Conservation (phyloP, 2,329 filamentous ascomycete species). For the Geosmithia flava region DNA sequence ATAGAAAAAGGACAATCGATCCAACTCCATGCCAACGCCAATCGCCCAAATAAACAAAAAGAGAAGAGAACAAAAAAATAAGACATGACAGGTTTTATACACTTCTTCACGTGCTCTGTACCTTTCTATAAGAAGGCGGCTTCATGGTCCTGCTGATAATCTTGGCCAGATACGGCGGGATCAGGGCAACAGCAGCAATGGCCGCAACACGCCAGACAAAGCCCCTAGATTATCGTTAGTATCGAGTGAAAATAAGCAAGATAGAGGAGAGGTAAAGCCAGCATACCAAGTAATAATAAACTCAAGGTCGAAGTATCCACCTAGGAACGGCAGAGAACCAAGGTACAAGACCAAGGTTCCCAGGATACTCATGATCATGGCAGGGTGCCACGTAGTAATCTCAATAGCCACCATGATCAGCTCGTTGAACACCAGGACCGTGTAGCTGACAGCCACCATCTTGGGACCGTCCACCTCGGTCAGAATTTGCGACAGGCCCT, state of each 20-base stretch:
- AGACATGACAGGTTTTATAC: not conserved
- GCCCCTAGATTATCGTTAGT: constrained; percentile 34
- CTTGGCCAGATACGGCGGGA: constrained; percentile 83
- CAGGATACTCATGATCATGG: constrained; percentile 77
- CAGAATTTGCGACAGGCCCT: constrained; percentile 83
- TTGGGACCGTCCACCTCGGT: constrained; percentile 59
- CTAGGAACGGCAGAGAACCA: constrained; percentile 74
- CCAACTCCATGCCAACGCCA: not conserved
- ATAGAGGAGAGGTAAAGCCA: not conserved
- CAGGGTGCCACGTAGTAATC: constrained; percentile 91
- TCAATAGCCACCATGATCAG: constrained; percentile 95
- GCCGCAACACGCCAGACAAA: constrained; percentile 83
- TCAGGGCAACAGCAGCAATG: constrained; percentile 66
- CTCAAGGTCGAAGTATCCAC: constrained; percentile 75
- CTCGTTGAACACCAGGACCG: constrained; percentile 85
- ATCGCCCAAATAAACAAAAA: not conserved
- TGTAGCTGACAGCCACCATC: constrained; percentile 89
- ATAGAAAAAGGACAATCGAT: not conserved
- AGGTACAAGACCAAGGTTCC: constrained; percentile 75
- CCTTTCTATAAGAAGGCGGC: constrained; percentile 91
- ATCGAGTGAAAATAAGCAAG: constrained; percentile 1
- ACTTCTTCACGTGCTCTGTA: constrained; percentile 48
- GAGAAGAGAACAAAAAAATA: not conserved
- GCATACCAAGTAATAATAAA: constrained; percentile 62
- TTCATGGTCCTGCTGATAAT: constrained; percentile 73